Base-by-base conservation (phyloP, 257 asterid genomes). In the Salvia splendens region DNA sequence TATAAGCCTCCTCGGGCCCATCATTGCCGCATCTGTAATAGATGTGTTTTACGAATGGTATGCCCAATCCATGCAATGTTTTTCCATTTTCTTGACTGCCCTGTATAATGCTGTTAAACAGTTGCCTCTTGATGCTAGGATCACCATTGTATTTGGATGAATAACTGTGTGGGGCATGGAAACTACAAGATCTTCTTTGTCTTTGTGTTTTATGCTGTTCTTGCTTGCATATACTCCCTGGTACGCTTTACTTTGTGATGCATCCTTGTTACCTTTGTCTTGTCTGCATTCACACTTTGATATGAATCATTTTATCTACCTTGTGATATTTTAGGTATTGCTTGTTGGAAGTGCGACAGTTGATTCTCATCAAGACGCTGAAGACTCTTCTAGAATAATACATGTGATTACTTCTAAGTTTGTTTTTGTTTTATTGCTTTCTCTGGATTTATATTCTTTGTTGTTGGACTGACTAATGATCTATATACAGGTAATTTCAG, bases 1-100 rank as follows among this genome's bases (percentile, higher is more conserved):
- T 74, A 88, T 74, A 93, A 93, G 88, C 97, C 98, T 56, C 96
- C 97, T 14, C 89, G 97, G 20, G 92, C 98, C 40, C 97, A 93
- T 76, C 98, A 93, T 75, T 93, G 98, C 69, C 94, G 96, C 71
- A 71, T 88, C 52, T 93, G 97, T 64, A 90, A 90, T 63, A 81
- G 88, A 78, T 93, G 98, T 76, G 94, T 93, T 73, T 69, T 93
- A 80, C 84, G 94, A 76, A 93, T 90, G 98, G 98, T 90, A 89
- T 61, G 87, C 48, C 58, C 52, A 55, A 54, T 75, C 52, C 79
- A 68, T 73, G 62, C 79, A 59, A 70, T 24, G n/a, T 74, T 62
- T 59, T 14, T 35, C n/a, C 58, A 8, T 78, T 78, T 52, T 70
- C 73, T 78, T 47, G 20, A 68, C 64, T 76, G 36, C 68, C 70